Evolutionary conservation across 352 stramenopile species (phyloP).

Genomic region (Saprolegnia diclina): DNA sequence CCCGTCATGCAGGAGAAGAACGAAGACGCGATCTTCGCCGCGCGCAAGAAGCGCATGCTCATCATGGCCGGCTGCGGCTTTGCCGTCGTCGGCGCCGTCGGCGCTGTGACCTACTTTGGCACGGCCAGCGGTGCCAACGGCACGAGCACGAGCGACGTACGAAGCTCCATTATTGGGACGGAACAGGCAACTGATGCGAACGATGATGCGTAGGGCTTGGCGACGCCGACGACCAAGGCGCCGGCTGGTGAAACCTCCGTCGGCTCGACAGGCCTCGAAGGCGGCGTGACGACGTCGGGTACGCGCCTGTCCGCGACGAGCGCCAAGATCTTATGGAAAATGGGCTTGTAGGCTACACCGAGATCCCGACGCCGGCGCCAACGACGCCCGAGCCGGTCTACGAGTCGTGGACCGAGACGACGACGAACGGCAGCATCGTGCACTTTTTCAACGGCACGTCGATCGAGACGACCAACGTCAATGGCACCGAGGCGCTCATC

Average conservation of each 20-base stretch:
- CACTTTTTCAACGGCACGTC: neutral
- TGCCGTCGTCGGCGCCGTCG: neutral
- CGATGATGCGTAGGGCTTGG: too few species aligned
- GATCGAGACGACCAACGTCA: neutral
- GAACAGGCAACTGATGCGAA: too few species aligned
- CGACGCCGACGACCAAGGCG: too few species aligned
- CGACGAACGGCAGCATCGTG: neutral
- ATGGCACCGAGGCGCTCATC: neutral
- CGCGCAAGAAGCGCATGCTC: slow-evolving; percentile 15
- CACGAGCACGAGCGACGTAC: neutral
- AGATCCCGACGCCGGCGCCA: too few species aligned
- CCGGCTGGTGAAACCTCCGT: too few species aligned
- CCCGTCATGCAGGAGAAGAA: neutral
- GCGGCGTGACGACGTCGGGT: neutral
- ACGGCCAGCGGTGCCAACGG: neutral
- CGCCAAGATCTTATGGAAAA: too few species aligned
- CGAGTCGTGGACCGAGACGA: neutral
- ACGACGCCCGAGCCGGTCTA: too few species aligned
- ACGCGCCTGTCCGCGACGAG: neutral
- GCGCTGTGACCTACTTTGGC: neutral
- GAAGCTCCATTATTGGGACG: too few species aligned
- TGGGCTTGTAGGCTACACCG: too few species aligned
- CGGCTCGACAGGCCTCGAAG: neutral
- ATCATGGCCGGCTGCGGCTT: neutral
- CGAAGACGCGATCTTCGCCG: neutral